Conservation (phyloP, 2,329 filamentous ascomycete species). For the Domatiomyces globalis region DNA sequence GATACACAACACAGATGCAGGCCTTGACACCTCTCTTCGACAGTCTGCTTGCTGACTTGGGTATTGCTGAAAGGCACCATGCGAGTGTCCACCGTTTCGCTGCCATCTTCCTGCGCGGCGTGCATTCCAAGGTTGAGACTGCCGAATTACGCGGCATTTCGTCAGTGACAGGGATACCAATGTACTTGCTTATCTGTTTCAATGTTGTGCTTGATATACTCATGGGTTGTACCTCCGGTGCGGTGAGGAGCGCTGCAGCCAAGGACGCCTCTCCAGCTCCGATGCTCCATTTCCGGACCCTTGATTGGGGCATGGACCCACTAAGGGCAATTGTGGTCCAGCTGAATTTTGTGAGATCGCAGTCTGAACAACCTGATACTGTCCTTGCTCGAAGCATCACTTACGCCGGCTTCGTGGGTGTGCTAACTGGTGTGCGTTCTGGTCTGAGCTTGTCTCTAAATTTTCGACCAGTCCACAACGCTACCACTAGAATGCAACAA, state of each 20-base stretch:
- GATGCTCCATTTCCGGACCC: slow-evolving; percentile 29
- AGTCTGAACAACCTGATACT: slow-evolving; percentile 15
- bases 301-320: slow-evolving; percentile 43
- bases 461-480: slow-evolving; percentile 34
- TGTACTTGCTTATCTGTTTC: slow-evolving; percentile 47
- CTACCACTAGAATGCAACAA: slow-evolving; percentile 23
- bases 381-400: slow-evolving; percentile 35
- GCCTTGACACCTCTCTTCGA: slow-evolving; percentile 38
- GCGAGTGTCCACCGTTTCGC: slow-evolving; percentile 27
- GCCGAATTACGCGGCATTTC: slow-evolving; percentile 48
- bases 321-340: slow-evolving; percentile 38
- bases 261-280: slow-evolving; percentile 3
- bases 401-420: slow-evolving; percentile 38
- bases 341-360: slow-evolving; percentile 33
- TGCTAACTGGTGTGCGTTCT: slow-evolving; percentile 35
- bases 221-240: slow-evolving; percentile 52
- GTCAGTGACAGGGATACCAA: slow-evolving; percentile 35
- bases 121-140: slow-evolving; percentile 44
- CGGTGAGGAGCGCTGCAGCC: slow-evolving; percentile 19
- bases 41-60: slow-evolving; percentile 29
- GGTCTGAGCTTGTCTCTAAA: slow-evolving; percentile 38
- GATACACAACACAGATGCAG: slow-evolving; percentile 32
- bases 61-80: slow-evolving; percentile 17
- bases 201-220: slow-evolving; percentile 51
- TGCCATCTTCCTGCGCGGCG: slow-evolving; percentile 33